Evolutionary conservation across 148 eudicot species (phyloP).

Genomic region (Vaccinium vitisidaea): DNA sequence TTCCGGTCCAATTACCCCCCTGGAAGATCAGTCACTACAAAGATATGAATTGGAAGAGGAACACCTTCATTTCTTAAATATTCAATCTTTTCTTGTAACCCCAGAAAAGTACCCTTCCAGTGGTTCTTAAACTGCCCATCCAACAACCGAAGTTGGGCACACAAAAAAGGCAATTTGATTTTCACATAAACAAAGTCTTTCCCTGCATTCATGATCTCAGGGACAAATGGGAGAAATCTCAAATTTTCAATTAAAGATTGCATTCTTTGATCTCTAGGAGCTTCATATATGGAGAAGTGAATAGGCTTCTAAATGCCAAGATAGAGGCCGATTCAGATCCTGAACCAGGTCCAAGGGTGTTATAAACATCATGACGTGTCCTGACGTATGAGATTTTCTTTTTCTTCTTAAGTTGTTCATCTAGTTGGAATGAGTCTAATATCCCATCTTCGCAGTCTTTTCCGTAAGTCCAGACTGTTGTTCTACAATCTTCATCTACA

Average conservation of each 20-base stretch:
- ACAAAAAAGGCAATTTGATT: constrained; percentile 48
- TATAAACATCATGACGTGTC: constrained; percentile 63
- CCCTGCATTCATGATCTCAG: constrained; percentile 57
- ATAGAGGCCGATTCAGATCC: constrained; percentile 51
- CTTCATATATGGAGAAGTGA: constrained; percentile 59
- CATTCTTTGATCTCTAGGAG: constrained; percentile 51
- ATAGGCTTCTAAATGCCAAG: constrained; percentile 83
- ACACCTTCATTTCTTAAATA: neutral
- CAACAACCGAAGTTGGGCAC: constrained; percentile 61
- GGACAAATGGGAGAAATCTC: constrained; percentile 66
- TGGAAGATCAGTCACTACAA: too few relatives aligned
- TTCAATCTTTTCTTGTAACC: constrained; percentile 40
- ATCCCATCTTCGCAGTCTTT: constrained; percentile 52
- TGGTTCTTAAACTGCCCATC: constrained; percentile 71
- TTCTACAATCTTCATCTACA: constrained; percentile 73
- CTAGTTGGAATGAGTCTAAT: constrained; percentile 82
- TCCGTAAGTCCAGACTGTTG: constrained; percentile 83
- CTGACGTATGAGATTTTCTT: constrained; percentile 75
- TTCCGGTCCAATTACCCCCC: too few relatives aligned
- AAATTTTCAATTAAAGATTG: constrained; percentile 58
- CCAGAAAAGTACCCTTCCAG: constrained; percentile 39
- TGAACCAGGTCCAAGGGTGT: constrained; percentile 74
- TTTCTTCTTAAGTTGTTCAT: constrained; percentile 72
- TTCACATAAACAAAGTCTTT: constrained; percentile 48
- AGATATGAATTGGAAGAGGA: too few relatives aligned